Base-by-base conservation (phyloP, 106 monocot genomes). In the Triglochin maritima region DNA sequence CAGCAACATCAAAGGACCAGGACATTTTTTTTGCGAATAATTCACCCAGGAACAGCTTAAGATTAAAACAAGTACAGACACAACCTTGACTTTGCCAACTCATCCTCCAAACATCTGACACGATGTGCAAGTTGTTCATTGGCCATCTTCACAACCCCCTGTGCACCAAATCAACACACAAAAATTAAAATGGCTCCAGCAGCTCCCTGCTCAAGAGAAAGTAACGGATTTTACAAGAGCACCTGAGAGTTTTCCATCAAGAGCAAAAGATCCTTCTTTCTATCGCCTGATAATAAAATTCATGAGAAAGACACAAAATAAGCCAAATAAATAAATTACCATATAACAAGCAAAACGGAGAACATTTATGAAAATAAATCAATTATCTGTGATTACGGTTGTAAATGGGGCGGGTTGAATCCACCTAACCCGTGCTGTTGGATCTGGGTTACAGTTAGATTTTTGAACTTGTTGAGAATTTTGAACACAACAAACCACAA, bases 191-290 rank as follows among this genome's bases (percentile, higher is more conserved):
- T 29, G 29, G 29, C 29, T 29, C 29, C 29, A 29, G 29, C 29
- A 29, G 29, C 29, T 29, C 29, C 29, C 29, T 29, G 29, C 29
- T 29, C 29, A 29, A 29, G 29, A 29, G 29, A 29, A 29, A 29
- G 29, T 29, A 29, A 29, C 29, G 29, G 29, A 29, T 29, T 29
- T 29, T 29, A 44, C 12, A 11, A 66, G 48, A 46, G 12, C 64
- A 96, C 95, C 86, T 91, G 87, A 67, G 86, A 84, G 54, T 79
- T 80, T 76, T 98, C 84, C 71, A 77, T 73, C 2, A 78, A 62
- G 56, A 75, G 78, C 70, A 86, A 72, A 64, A 84, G 71, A 44
- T 88, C 86, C 47, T 76, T 80, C 62, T 79, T 91, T 44, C 82
- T 72, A 60, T 82, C 81, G 69, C 69, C 84, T 84, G 73, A 46